These are phyloP conservation scores for Lunularia cruciata DNA, from an alignment of 225 moss, liverwort and hornwort species.

Conservation along the genomic window DNA sequence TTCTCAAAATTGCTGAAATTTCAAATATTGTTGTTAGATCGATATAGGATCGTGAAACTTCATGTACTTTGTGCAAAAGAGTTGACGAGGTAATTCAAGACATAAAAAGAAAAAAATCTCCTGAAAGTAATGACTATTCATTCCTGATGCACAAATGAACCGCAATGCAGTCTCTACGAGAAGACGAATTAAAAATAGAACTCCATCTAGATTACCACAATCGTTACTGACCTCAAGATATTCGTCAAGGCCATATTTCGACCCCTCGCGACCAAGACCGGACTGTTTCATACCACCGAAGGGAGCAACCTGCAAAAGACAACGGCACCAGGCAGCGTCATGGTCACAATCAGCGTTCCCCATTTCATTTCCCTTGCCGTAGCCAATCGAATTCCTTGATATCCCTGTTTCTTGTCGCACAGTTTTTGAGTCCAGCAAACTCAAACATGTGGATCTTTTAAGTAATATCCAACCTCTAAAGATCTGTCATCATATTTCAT, in stretches of 20 bases:
- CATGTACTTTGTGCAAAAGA: neutral
- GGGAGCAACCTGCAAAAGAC: conserved; percentile 70
- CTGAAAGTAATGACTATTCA: neutral
- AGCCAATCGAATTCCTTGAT: no score
- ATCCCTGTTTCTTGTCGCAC: no score
- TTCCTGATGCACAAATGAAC: neutral
- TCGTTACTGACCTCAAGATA: conserved; percentile 71
- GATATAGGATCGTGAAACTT: neutral
- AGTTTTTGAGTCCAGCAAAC: no score
- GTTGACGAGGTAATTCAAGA: neutral
- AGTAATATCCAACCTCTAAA: neutral
- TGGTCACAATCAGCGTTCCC: no score
- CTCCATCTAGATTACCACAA: neutral
- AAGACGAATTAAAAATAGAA: neutral
- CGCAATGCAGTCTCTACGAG: neutral
- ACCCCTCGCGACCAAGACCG: conserved; percentile 91
- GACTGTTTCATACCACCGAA: conserved; percentile 95
- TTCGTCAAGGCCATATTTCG: conserved; percentile 93
- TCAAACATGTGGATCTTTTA: no score
- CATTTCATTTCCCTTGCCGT: no score
- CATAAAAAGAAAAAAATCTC: neutral
- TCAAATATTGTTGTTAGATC: neutral
- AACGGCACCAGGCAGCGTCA: no score
- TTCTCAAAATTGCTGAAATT: neutral
- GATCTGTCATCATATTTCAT: neutral